Evolutionary conservation across 176 grass and related monocot genomes (phyloP), one percentile per base, ranked within the genome.

Genomic region (Carex littledalei): DNA sequence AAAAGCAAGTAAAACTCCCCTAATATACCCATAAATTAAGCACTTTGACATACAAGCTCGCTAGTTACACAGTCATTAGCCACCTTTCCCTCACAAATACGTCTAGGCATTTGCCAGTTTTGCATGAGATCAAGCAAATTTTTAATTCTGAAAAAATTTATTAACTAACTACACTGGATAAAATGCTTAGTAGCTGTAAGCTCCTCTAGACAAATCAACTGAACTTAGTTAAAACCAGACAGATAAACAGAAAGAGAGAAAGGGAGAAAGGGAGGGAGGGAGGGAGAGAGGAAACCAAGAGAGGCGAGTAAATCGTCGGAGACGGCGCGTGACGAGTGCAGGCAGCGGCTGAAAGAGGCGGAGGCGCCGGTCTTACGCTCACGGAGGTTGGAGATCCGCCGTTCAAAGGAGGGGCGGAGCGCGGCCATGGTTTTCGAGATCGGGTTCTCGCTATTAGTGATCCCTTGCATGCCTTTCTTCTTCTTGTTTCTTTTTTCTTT

Each of bases 241-340:
- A 24, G 57, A 63, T 0, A 14, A 1, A 35, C 0, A 31, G 3
- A 7, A 18, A 13, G 76, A 35, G 20, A 62, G 9, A 56, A 26
- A 64, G 54, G 31, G 32, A 24, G 3, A 22, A 47, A 55, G 0
- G 8, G 2, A 35, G 1, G 20, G 3, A 5, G 18, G 9, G 76
- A 26, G 29, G 45, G 9, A 47, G 35, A 64, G 55, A 41, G 45
- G 31, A 16, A 3, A 88, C 94, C 94, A 89, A 88, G 87, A 73
- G 89, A 84, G 32, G 78, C 56, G 78, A 91, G 82, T 73, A 69
- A 87, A 61, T 79, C 18, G 7, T 80, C 26, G 14, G 94, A 86
- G 63, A 90, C 65, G 71, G 86, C 86, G 86, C 90, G 90, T 67
- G 92, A 86, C 4, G 89, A 90, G 89, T 74, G 81, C 81, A 97